Evolutionary conservation across 345 rosid species (phyloP), one percentile per base, ranked within the genome.

Genomic region (Draba incana): DNA sequence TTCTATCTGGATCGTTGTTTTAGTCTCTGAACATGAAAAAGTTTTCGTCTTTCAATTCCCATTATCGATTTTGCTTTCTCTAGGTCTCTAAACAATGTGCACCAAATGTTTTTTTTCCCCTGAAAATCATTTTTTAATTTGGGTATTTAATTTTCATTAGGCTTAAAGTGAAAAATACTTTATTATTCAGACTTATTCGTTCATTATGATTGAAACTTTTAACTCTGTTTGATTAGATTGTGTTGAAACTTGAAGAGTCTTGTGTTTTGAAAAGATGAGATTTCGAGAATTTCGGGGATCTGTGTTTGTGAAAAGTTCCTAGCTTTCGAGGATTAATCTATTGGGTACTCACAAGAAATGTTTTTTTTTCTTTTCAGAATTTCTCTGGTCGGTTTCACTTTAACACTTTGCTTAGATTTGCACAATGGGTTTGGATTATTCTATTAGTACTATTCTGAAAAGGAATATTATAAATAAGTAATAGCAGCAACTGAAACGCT

Each of bases 401-500:
- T 57, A 41, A 39, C 71, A 72, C 77, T 72, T 72, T 72, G 71
- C 81, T 82, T 84, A 54, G 67, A 78, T 78, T 60, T 71, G 67
- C 41, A 47, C 15, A 27, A 63, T 63, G 20, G 8, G 33, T 77
- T 48, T 62, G 28, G 38, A 54, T 59, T 68, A 56, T 68, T 66
- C 39, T 75, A 48, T 62, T 45, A 31, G 6, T 30, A 45, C 49
- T 55, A 70, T 46, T 48, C 42, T 51, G 28, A 70, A 51, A 28
- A 20, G 20, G 3, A 28, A 0, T 62, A 53, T 44, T 46, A 44
- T 60, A 50, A 2, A 2, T 31, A 31, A 6, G 47, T 10, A 8
- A 25, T 27, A 48, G 10, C 27, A 48, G 10, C 27, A 28, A 38
- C 57, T 46, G 70, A 27, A 52, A 57, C 64, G 16, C 66, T 73